These are phyloP conservation scores for Chimonanthus salicifolius DNA, from an alignment of 164 flowering plant genomes.

Conservation along the genomic window DNA sequence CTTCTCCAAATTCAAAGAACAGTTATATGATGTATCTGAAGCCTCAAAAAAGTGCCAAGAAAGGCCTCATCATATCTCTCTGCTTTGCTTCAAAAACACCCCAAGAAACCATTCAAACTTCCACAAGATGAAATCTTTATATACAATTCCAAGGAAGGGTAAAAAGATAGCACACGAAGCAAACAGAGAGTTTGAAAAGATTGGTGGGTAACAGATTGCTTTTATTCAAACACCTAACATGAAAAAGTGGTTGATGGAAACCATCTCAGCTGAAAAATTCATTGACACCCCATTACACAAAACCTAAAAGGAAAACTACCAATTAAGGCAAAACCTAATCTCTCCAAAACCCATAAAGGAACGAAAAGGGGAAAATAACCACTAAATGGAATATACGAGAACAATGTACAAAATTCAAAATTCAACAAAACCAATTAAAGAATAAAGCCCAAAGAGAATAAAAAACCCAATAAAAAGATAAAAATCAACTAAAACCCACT, in stretches of 20 bases:
- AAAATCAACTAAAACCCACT: constrained; percentile 6
- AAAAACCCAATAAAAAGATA: neutral
- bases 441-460: neutral
- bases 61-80: constrained; percentile 12
- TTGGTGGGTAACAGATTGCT: neutral
- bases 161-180: neutral
- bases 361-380: neutral
- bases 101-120: constrained; percentile 25
- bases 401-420: neutral
- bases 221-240: neutral
- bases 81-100: constrained; percentile 49
- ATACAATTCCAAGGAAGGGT: neutral
- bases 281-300: constrained; percentile 13
- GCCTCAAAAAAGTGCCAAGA: neutral
- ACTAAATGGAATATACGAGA: constrained; percentile 3
- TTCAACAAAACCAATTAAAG: neutral
- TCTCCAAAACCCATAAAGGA: constrained; percentile 9
- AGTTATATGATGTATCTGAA: neutral
- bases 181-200: neutral
- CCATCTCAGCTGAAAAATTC: constrained; percentile 8
- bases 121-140: constrained; percentile 8
- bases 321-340: constrained; percentile 16
- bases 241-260: neutral
- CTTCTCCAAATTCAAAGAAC: neutral
- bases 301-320: constrained; percentile 20